Percentiles rank a stretch among this genome's conserved stretches.
Conservation (phyloP, 108 stramenopile genomes). For the Cyclotella choctawhatcheeana region DNA sequence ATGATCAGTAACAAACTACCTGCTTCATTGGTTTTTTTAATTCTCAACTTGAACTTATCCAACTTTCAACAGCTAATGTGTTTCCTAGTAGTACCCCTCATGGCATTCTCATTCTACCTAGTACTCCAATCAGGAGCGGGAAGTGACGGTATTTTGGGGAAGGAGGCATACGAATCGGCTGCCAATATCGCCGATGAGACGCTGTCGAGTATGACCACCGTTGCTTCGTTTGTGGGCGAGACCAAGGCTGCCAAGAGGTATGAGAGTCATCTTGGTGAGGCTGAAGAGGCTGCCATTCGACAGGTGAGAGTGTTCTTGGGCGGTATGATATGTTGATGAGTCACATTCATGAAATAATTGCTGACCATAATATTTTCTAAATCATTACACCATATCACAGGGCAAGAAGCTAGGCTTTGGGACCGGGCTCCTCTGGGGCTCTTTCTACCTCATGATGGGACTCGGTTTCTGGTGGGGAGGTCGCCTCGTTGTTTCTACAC, state of each 20-base stretch:
- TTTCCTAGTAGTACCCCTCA: conserved; percentile 24
- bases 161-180: conserved; percentile 47
- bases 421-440: conserved; percentile 34
- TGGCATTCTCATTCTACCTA: conserved; percentile 35
- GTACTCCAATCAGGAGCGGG: conserved; percentile 30
- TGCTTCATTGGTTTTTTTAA: no score
- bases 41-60: background rate
- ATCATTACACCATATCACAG: no score
- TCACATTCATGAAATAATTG: no score
- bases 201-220: conserved; percentile 36
- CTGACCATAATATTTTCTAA: no score
- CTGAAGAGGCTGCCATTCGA: conserved; percentile 38
- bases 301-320: conserved; percentile 17
- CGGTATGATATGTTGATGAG: no score
- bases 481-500: conserved; percentile 22
- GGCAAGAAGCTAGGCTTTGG: conserved; percentile 37
- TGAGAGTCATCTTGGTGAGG: conserved; percentile 32
- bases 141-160: conserved; percentile 36
- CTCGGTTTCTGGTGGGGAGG: conserved; percentile 45
- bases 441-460: conserved; percentile 43
- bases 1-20: no score
- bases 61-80: conserved; percentile 16
- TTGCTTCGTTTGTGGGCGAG: conserved; percentile 32
- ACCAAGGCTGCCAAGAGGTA: conserved; percentile 32
- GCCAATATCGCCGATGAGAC: conserved; percentile 49